Conservation (phyloP, 2,329 filamentous ascomycete species). For the Lasiodiplodia sp. region DNA sequence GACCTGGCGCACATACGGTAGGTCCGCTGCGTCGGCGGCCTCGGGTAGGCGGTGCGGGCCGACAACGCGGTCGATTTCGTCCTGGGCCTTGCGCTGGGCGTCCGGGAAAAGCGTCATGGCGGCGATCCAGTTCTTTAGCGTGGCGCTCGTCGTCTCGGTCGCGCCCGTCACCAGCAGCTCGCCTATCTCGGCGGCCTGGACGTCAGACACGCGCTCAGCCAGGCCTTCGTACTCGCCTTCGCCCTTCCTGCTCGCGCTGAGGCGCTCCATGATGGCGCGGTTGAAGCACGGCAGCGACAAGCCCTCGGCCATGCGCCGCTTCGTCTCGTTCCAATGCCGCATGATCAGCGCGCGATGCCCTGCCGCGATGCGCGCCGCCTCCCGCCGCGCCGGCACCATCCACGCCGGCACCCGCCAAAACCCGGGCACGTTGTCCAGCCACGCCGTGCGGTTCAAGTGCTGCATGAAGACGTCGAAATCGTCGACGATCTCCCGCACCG, state of each 20-base stretch:
- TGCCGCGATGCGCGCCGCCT: constrained; percentile 40
- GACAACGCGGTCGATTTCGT: constrained; percentile 35
- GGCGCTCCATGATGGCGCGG: constrained; percentile 1
- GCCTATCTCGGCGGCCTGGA: constrained; percentile 4
- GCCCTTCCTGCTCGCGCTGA: background rate
- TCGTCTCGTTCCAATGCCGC: constrained; percentile 35
- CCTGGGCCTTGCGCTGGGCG: constrained; percentile 41
- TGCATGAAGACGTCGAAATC: background rate
- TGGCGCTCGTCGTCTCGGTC: constrained; percentile 30
- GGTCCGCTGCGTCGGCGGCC: constrained; percentile 29
- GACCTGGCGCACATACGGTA: constrained; percentile 28
- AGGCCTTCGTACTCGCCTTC: no score
- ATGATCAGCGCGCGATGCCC: constrained; percentile 48
- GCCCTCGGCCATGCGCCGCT: constrained; percentile 1
- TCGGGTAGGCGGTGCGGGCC: constrained; percentile 31
- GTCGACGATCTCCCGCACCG: background rate
- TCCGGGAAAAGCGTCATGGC: constrained; percentile 39
- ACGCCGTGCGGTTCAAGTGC: background rate
- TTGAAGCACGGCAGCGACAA: constrained; percentile 20
- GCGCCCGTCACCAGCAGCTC: constrained; percentile 2
- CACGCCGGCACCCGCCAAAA: constrained; percentile 49
- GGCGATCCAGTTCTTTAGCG: constrained; percentile 46
- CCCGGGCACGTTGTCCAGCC: constrained; percentile 55
- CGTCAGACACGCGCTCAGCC: background rate
- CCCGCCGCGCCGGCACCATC: constrained; percentile 45